phyloP scores from a whole-genome alignment of 148 eudicot species.

The Chenopodium album region DNA sequence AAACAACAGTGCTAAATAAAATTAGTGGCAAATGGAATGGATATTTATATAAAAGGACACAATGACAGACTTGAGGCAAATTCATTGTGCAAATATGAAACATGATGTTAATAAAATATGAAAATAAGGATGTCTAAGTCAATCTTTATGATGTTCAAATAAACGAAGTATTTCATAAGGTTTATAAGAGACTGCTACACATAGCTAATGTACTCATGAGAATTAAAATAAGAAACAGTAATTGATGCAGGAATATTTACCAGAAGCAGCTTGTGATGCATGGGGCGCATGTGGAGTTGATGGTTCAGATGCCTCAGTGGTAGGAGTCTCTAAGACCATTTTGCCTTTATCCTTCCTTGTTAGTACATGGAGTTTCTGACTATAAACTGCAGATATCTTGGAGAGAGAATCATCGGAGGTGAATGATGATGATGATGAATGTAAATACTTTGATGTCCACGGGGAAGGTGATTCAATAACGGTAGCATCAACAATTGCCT shows the following conservation, averaged over 20 bases:
- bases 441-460: background rate
- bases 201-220: no score
- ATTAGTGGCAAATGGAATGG: background rate
- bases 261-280: constrained; percentile 30
- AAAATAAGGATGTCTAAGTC: background rate
- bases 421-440: background rate
- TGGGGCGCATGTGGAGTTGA: constrained; percentile 9
- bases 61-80: background rate
- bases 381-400: constrained; percentile 1
- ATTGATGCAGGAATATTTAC: background rate
- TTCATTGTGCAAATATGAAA: no score
- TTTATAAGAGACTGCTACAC: no score
- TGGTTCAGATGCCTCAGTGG: constrained; percentile 1
- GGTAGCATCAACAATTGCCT: background rate
- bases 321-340: constrained; percentile 14
- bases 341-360: constrained; percentile 25
- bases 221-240: no score
- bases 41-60: background rate
- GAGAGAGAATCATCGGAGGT: constrained; percentile 2
- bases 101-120: background rate
- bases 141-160: background rate
- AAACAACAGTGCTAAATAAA: background rate
- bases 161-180: no score
- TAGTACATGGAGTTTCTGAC: constrained; percentile 17
- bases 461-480: background rate